Evolutionary conservation across 1,284 basidiomycete species (phyloP).

Genomic region (Ustilago nuda): DNA sequence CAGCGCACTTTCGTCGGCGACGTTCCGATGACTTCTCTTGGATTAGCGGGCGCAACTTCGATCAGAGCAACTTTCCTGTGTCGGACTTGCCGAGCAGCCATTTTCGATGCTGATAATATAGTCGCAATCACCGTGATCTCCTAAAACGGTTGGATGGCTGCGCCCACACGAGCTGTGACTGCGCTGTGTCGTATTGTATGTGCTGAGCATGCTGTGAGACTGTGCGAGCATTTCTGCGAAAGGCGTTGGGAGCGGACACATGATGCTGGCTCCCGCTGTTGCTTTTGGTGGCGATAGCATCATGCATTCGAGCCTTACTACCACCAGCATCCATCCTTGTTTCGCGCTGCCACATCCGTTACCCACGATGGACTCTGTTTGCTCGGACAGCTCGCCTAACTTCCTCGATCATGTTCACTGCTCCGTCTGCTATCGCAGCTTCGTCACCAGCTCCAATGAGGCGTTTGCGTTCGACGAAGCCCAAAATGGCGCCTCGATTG

Average conservation of each 20-base stretch:
- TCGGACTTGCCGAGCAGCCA: neutral
- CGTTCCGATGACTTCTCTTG: neutral
- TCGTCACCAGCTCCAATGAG: neutral
- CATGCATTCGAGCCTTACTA: neutral
- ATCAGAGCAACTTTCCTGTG: neutral
- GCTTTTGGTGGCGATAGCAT: neutral
- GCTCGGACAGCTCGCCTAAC: neutral
- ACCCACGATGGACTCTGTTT: neutral
- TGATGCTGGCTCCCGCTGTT: neutral
- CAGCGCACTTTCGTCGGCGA: neutral
- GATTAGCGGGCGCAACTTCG: no score
- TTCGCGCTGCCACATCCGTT: neutral
- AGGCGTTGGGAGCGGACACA: no score
- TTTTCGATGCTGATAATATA: neutral
- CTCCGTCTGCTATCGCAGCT: conserved; percentile 27
- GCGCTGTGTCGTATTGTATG: neutral
- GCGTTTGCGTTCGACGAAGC: neutral
- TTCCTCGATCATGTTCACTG: conserved; percentile 45
- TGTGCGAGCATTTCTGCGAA: no score
- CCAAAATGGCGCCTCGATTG: neutral
- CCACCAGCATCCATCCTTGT: neutral
- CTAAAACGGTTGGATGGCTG: neutral
- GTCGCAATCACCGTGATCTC: neutral
- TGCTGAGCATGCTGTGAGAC: neutral
- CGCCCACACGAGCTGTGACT: neutral